Conservation (phyloP, 257 asterid genomes). For the Plantago major region DNA sequence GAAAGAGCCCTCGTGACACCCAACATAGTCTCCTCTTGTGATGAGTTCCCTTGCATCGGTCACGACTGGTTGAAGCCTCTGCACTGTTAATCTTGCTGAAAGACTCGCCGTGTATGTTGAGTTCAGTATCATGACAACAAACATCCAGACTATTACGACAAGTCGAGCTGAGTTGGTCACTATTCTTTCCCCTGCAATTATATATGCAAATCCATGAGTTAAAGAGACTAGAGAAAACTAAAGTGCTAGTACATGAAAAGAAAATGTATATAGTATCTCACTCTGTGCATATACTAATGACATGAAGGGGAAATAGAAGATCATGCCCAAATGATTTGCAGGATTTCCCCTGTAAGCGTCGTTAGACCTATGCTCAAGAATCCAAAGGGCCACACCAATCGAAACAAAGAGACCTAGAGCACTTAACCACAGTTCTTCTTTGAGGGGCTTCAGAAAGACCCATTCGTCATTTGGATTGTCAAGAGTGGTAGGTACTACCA, state of each 20-base stretch:
- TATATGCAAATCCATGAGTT: background rate
- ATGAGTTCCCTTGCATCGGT: slow-evolving; percentile 7
- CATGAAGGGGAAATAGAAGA: background rate
- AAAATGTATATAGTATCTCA: background rate
- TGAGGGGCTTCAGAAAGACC: slow-evolving; percentile 35
- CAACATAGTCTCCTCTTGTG: slow-evolving; percentile 23
- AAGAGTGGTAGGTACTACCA: slow-evolving; percentile 9
- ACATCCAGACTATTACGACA: slow-evolving; percentile 34
- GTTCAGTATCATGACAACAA: slow-evolving; percentile 32
- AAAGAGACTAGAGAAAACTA: too few species aligned
- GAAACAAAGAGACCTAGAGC: slow-evolving; percentile 16
- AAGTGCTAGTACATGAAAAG: background rate
- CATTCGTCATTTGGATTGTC: slow-evolving; percentile 17
- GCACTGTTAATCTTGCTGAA: slow-evolving; percentile 32
- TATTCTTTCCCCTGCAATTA: slow-evolving; percentile 33
- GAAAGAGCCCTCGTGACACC: slow-evolving; percentile 34
- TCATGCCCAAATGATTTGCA: background rate
- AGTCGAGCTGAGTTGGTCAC: slow-evolving; percentile 32
- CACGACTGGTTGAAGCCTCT: slow-evolving; percentile 22
- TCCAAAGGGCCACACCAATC: slow-evolving; percentile 29
- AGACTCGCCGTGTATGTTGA: slow-evolving; percentile 34
- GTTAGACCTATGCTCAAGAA: slow-evolving; percentile 29
- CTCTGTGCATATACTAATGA: background rate
- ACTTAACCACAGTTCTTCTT: slow-evolving; percentile 26
- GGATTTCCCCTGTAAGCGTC: slow-evolving; percentile 5